Percentiles rank a stretch among this genome's conserved stretches.
Conservation (phyloP, 129 eudicot genomes). For the Centrapalus pauciflorus region DNA sequence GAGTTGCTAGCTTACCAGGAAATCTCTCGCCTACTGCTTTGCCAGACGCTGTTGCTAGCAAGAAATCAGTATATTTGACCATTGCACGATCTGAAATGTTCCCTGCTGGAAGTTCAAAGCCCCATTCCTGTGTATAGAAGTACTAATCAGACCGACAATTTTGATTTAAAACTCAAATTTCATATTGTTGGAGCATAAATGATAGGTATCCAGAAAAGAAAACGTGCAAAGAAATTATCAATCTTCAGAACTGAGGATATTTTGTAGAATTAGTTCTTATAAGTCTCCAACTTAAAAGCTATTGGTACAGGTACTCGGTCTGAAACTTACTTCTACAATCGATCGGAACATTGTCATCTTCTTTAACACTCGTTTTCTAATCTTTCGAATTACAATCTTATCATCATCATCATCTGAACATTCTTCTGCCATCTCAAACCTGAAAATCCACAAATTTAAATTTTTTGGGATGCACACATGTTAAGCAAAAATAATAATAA, state of each 20-base stretch:
- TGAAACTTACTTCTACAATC: conserved; percentile 29
- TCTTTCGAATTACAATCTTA: conserved; percentile 39
- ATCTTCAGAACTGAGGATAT: background rate
- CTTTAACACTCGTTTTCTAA: conserved; percentile 46
- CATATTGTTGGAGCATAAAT: background rate
- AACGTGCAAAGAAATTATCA: background rate
- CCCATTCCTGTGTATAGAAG: conserved; percentile 41
- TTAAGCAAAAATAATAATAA: background rate
- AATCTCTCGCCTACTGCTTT: conserved; percentile 45
- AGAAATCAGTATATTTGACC: conserved; percentile 47
- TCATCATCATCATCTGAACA: conserved; percentile 61
- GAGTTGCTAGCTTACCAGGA: conserved; percentile 45
- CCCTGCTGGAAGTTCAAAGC: conserved; percentile 56
- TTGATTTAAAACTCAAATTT: background rate
- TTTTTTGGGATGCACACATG: conserved; percentile 5
- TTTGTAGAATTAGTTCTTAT: background rate
- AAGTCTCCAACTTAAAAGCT: background rate
- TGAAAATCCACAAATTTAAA: conserved; percentile 9
- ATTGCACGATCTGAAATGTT: conserved; percentile 34
- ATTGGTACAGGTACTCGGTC: too few species aligned
- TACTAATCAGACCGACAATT: background rate
- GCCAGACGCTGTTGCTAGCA: conserved; percentile 55
- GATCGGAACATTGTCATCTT: conserved; percentile 37
- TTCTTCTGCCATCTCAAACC: conserved; percentile 59
- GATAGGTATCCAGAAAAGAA: background rate